Evolutionary conservation across 2,329 filamentous ascomycete species (phyloP).

Genomic region (Aciculosporium take): DNA sequence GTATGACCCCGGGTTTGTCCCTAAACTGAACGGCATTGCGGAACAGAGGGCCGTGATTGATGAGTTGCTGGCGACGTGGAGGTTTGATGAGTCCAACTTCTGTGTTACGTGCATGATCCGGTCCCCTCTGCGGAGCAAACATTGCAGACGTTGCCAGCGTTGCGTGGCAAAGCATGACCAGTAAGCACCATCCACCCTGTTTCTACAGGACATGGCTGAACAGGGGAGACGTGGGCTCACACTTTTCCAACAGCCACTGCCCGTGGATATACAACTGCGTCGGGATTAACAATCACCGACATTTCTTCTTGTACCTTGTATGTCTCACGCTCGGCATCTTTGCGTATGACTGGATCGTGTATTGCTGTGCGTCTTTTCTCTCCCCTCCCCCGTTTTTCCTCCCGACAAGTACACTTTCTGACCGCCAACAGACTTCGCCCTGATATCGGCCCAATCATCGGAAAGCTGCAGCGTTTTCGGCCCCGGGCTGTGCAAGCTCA

Average conservation of each 20-base stretch:
- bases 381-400: neutral
- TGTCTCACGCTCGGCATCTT: slow-evolving; percentile 63
- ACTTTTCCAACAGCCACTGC: slow-evolving; percentile 58
- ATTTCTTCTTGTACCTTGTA: slow-evolving; percentile 85
- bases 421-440: slow-evolving; percentile 43
- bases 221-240: neutral
- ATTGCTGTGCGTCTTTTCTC: slow-evolving; percentile 45
- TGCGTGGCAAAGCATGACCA: slow-evolving; percentile 96
- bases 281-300: slow-evolving; percentile 87
- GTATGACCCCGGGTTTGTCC: slow-evolving; percentile 83
- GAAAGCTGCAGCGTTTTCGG: slow-evolving; percentile 61
- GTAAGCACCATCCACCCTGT: slow-evolving; percentile 34
- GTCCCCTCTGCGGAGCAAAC: slow-evolving; percentile 84
- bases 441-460: slow-evolving; percentile 36
- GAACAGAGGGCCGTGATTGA: slow-evolving; percentile 84
- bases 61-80: slow-evolving; percentile 70
- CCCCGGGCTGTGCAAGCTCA: slow-evolving; percentile 56
- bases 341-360: slow-evolving; percentile 54
- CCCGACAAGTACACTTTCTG: neutral
- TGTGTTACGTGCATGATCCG: slow-evolving; percentile 91
- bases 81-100: slow-evolving; percentile 88
- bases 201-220: neutral
- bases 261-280: slow-evolving; percentile 98
- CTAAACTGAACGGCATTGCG: slow-evolving; percentile 76
- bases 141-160: slow-evolving; percentile 79